Evolutionary conservation across 805 yeast species (phyloP).

Genomic region (Metschnikowia picachoensis): DNA sequence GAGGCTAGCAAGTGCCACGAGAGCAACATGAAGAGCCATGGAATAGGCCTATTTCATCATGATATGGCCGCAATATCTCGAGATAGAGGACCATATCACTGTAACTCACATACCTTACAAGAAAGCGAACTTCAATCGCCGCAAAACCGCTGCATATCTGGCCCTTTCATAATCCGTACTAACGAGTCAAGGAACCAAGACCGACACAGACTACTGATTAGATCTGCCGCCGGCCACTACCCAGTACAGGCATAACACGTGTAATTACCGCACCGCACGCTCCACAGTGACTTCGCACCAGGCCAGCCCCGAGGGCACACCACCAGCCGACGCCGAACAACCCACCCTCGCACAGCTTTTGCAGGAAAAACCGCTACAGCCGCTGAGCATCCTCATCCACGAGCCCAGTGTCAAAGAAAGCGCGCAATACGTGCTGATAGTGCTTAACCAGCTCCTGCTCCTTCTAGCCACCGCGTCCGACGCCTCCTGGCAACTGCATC

Average conservation of each 20-base stretch:
- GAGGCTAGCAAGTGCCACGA: no score
- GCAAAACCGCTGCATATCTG: no score
- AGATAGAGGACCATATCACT: no score
- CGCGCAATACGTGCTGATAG: constrained; percentile 29
- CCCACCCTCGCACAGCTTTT: constrained; percentile 6
- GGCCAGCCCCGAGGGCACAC: constrained; percentile 41
- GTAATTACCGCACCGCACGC: background rate
- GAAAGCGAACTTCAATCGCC: no score
- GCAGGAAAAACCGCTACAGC: constrained; percentile 10
- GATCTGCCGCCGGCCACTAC: constrained; percentile 24
- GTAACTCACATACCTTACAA: no score
- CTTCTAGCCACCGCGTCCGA: constrained; percentile 43
- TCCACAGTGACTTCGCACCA: constrained; percentile 33
- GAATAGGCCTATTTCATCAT: no score
- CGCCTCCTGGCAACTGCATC: constrained; percentile 36
- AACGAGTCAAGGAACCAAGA: no score
- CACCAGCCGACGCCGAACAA: constrained; percentile 11
- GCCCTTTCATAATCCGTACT: no score
- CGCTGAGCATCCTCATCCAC: constrained; percentile 4
- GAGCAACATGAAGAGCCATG: no score
- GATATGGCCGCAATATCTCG: no score
- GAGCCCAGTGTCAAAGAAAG: constrained; percentile 22
- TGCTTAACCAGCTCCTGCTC: constrained; percentile 51
- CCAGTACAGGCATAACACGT: constrained; percentile 2
- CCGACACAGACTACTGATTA: constrained; percentile 37